Conservation (phyloP, 371 early-diverging fungal species). For the Mucor racemosus region DNA sequence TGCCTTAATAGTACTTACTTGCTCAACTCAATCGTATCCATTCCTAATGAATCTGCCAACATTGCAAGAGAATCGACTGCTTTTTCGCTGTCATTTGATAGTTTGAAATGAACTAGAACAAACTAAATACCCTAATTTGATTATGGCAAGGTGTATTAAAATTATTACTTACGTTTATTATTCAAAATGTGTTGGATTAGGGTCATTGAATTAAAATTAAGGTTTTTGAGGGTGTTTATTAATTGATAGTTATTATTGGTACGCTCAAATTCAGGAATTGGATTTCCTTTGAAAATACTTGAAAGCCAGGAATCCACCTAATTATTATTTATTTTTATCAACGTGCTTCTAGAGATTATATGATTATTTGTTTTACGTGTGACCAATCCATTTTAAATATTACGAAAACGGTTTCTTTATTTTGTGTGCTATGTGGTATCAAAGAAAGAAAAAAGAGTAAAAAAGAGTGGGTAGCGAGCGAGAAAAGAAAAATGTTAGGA, state of each 20-base stretch:
- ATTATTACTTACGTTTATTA: neutral
- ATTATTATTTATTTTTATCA: neutral
- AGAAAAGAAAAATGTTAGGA: neutral
- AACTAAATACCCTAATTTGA: too few relatives aligned
- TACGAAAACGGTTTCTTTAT: neutral
- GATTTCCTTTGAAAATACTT: constrained; percentile 4
- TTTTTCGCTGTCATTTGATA: neutral
- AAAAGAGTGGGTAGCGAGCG: neutral
- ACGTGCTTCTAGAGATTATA: neutral
- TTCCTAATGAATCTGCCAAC: constrained; percentile 14
- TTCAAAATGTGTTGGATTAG: constrained; percentile 10
- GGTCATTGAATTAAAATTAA: constrained; percentile 9
- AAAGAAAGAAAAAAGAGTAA: neutral
- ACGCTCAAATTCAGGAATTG: constrained; percentile 16
- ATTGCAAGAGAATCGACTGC: constrained; percentile 10
- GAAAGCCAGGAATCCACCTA: constrained; percentile 18
- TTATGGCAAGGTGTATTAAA: neutral
- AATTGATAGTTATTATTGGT: constrained; percentile 17
- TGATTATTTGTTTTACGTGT: constrained; percentile 3
- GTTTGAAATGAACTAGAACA: neutral
- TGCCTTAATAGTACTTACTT: constrained; percentile 18
- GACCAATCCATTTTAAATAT: constrained; percentile 6
- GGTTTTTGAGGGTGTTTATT: constrained; percentile 8
- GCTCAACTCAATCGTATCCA: constrained; percentile 15
- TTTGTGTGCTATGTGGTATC: constrained; percentile 1